These are phyloP conservation scores for Neopestalotiopsis sp. DNA, from an alignment of 2,329 filamentous ascomycete species.

Conservation along the genomic window DNA sequence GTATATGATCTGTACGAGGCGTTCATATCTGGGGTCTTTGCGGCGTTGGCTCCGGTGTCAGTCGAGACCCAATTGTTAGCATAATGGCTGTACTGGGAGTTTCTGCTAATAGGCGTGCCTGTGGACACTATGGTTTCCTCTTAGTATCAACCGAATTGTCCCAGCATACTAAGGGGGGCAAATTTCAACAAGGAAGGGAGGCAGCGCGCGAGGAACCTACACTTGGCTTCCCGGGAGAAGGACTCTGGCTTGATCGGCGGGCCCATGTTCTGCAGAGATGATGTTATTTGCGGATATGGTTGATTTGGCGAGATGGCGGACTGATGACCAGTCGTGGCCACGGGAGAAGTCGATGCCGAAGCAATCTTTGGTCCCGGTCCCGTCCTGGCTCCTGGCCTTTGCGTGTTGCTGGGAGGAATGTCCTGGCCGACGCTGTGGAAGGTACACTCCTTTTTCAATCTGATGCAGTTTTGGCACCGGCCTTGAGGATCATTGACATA, in stretches of 20 bases:
- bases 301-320: constrained; percentile 46
- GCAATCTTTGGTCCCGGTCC: constrained; percentile 44
- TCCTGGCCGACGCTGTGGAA: constrained; percentile 89
- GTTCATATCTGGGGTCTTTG: constrained; percentile 48
- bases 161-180: background rate
- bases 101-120: constrained; percentile 36
- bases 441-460: constrained; percentile 91
- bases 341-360: constrained; percentile 56
- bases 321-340: constrained; percentile 46
- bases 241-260: constrained; percentile 47
- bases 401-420: constrained; percentile 47
- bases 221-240: constrained; percentile 45
- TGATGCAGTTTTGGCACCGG: constrained; percentile 90
- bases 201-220: constrained; percentile 40
- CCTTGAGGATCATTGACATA: constrained; percentile 74
- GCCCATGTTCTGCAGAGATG: constrained; percentile 50
- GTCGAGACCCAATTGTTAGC: constrained; percentile 50
- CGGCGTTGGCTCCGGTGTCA: constrained; percentile 43
- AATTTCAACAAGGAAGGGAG: background rate
- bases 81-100: constrained; percentile 46
- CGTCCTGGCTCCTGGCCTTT: constrained; percentile 46
- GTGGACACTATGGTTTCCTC: constrained; percentile 36
- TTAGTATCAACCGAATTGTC: constrained; percentile 5
- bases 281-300: constrained; percentile 47
- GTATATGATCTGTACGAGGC: constrained; percentile 55